Percentiles rank a stretch among this genome's conserved stretches.
phyloP scores from a whole-genome alignment of 768 basidiomycete genomes.

The Lepiota subincarnata region DNA sequence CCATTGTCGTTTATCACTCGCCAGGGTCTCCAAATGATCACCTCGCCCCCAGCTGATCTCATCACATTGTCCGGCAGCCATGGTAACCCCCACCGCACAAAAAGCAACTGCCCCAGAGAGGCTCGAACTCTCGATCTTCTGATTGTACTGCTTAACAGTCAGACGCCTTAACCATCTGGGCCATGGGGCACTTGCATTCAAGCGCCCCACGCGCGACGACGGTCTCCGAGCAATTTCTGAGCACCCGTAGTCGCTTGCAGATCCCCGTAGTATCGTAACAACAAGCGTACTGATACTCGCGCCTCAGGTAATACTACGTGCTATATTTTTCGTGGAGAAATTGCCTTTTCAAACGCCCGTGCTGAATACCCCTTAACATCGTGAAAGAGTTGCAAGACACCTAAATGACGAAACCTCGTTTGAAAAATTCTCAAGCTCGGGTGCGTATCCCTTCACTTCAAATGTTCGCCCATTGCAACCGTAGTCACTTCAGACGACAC shows the following conservation, averaged over 20 bases:
- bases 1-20: slow-evolving; percentile 5
- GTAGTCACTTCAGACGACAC: neutral
- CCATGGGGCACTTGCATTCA: slow-evolving; percentile 7
- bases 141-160: slow-evolving; percentile 7
- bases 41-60: too few relatives aligned
- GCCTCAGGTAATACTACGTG: too few relatives aligned
- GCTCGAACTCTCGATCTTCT: slow-evolving; percentile 13
- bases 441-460: neutral
- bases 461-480: slow-evolving; percentile 2
- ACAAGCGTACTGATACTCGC: too few relatives aligned
- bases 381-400: neutral
- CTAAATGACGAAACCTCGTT: slow-evolving; percentile 5
- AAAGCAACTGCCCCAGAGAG: slow-evolving; percentile 8
- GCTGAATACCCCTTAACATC: neutral
- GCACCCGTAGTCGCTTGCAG: too few relatives aligned
- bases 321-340: too few relatives aligned
- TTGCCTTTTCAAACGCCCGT: too few relatives aligned
- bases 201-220: neutral
- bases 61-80: neutral
- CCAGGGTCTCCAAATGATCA: neutral
- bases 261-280: too few relatives aligned
- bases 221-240: too few relatives aligned
- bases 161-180: slow-evolving; percentile 12
- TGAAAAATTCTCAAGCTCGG: slow-evolving; percentile 2
- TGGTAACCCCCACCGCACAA: neutral